Percentiles rank a stretch among this genome's conserved stretches.
Conservation (phyloP, 768 basidiomycete species). For the Chalciporus piperatus region DNA sequence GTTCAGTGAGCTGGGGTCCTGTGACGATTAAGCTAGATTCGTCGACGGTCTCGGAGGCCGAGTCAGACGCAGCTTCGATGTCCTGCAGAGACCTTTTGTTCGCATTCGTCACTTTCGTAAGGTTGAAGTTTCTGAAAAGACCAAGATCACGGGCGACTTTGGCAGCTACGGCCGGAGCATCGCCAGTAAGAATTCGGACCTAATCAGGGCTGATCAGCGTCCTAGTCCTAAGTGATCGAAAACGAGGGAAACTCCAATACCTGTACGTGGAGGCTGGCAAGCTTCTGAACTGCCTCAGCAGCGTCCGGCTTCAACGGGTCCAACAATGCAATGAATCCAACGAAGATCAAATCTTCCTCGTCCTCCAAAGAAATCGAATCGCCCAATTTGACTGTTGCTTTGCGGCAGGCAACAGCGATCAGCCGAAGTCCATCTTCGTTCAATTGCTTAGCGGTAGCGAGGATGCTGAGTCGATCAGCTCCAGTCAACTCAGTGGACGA, state of each 20-base stretch:
- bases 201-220: constrained; percentile 4
- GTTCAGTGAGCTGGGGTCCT: constrained; percentile 26
- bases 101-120: background rate
- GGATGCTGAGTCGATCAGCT: constrained; percentile 20
- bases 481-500: constrained; percentile 17
- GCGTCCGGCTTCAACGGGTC: constrained; percentile 33
- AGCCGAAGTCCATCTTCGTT: constrained; percentile 33
- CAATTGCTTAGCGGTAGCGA: constrained; percentile 24
- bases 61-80: constrained; percentile 23
- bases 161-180: constrained; percentile 33
- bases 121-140: constrained; percentile 24
- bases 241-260: constrained; percentile 10
- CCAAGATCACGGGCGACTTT: constrained; percentile 38
- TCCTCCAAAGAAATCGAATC: constrained; percentile 19
- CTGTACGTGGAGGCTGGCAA: constrained; percentile 29
- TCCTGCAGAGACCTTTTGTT: constrained; percentile 15
- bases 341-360: constrained; percentile 28
- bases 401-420: constrained; percentile 29
- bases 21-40: constrained; percentile 28
- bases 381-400: constrained; percentile 13
- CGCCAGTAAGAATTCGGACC: constrained; percentile 37
- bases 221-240: constrained; percentile 1
- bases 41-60: constrained; percentile 3
- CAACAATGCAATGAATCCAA: constrained; percentile 29
- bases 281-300: constrained; percentile 28